Percentiles rank a stretch among this genome's conserved stretches.
Conservation (phyloP, 176 grass and related monocot genomes). For the Cymbopogon citratus region DNA sequence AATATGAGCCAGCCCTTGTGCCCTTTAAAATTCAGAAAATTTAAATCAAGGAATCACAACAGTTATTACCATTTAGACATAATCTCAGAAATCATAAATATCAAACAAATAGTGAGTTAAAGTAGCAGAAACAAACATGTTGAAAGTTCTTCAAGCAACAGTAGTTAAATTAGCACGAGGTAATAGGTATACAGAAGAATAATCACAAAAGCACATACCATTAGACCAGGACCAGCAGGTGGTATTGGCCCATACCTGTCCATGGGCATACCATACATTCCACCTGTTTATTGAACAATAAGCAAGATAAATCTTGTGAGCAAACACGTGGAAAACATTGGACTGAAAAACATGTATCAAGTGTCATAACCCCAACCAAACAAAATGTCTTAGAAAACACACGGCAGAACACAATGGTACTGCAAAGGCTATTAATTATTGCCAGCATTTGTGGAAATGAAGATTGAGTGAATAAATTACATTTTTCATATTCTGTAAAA, state of each 20-base stretch:
- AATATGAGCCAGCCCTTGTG: slow-evolving; percentile 62
- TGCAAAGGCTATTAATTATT: background rate
- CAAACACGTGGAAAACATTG: background rate
- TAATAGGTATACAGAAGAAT: background rate
- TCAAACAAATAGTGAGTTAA: background rate
- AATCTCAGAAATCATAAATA: slow-evolving; percentile 4
- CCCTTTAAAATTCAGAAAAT: slow-evolving; percentile 39
- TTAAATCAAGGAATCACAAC: background rate
- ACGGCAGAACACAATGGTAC: background rate
- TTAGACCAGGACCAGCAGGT: slow-evolving; percentile 41
- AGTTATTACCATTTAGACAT: background rate
- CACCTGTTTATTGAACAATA: slow-evolving; percentile 46
- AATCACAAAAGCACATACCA: slow-evolving; percentile 44
- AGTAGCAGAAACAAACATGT: background rate
- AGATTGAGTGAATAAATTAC: background rate
- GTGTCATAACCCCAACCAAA: background rate
- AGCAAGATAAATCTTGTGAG: background rate
- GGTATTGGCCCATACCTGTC: slow-evolving; percentile 66
- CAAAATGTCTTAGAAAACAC: background rate
- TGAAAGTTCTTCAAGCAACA: background rate
- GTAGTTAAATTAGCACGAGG: background rate
- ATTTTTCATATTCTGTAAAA: background rate
- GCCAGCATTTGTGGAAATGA: background rate
- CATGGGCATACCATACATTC: slow-evolving; percentile 73
- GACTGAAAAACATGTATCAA: background rate